Conservation (phyloP, 352 stramenopile genomes). For the Globisporangium takayamanum region DNA sequence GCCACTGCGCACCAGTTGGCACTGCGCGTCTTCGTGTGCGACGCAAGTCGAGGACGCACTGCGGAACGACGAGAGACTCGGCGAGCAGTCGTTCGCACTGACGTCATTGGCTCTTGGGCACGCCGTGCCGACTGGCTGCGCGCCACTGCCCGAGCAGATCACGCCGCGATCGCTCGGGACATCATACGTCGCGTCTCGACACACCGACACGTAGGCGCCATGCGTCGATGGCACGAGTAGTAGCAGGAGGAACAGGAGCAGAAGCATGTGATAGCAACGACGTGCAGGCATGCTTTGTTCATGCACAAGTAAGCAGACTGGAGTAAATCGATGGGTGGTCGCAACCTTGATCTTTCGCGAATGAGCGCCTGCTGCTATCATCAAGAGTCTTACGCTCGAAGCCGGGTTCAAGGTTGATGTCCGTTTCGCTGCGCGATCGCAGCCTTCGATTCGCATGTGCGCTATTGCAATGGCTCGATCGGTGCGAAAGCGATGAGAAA, state of each 20-base stretch:
- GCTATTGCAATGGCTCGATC: conserved; percentile 5
- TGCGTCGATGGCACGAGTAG: neutral
- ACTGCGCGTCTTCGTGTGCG: conserved; percentile 3
- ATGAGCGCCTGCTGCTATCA: too few relatives aligned
- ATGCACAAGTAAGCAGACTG: too few relatives aligned
- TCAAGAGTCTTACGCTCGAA: too few relatives aligned
- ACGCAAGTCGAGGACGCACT: conserved; percentile 1
- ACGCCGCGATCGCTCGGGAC: conserved; percentile 2
- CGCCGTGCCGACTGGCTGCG: conserved; percentile 4
- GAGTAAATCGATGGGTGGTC: too few relatives aligned
- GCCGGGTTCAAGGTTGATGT: too few relatives aligned
- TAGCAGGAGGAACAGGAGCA: neutral
- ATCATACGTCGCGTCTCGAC: conserved; percentile 16
- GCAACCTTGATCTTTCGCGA: too few relatives aligned
- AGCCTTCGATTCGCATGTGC: too few relatives aligned
- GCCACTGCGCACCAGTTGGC: neutral
- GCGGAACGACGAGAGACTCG: conserved; percentile 11
- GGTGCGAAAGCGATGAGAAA: too few relatives aligned
- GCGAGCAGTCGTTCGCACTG: conserved; percentile 9
- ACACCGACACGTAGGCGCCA: conserved; percentile 14
- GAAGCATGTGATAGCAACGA: neutral
- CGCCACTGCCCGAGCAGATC: conserved; percentile 13
- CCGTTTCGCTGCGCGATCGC: too few relatives aligned
- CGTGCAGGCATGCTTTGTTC: too few relatives aligned
- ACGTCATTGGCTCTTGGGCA: conserved; percentile 11